Base-by-base conservation (phyloP, 495 filamentous ascomycete genomes). In the Penicillium desertorum region DNA sequence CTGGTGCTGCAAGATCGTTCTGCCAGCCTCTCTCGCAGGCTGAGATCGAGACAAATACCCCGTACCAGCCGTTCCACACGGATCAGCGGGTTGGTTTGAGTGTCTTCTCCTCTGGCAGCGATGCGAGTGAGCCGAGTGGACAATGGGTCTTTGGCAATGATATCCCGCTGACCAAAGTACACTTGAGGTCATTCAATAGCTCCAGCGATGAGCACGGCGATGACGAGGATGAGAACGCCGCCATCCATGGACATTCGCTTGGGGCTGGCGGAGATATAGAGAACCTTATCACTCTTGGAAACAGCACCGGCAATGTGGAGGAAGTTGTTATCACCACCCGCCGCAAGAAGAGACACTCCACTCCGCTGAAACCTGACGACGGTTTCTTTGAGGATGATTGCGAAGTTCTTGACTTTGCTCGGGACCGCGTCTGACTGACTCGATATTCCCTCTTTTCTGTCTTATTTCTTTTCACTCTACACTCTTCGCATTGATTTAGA, bases 341-440 rank as follows among this genome's bases (percentile, higher is more conserved):
- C 42, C 76, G 88, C 74, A 73, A 88, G 81, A 74, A 86, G 79
- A 65, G 64, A 72, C 68, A 67, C 67, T 61, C 64, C 12, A 57
- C 64, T 47, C 60, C 66, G 52, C 72, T 59, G 58, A 81, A 79
- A 23, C 82, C 84, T 16, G 88, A 86, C 32, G 88, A 92, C 37
- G 91, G 90, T 4, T 94, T 96, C 71, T 96, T 96, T 63, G 92
- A 96, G 70, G 91, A 96, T 66, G 92, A 94, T 68, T 93, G 89
- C 65, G 92, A 95, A 65, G 88, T 96, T 55, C 77, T 96, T 62
- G 92, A 96, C 75, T 96, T 92, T 82, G 90, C 90, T 12, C 85
- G 88, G 63, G 89, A 95, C 67, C 79, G 90, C 63, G 90, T 93
- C 36, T 93, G 76, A 85, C 37, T 43, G 11, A 36, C 42, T 42